Base-by-base conservation (phyloP, 2,329 filamentous ascomycete species). In the Trichoderma brevicompactum region DNA sequence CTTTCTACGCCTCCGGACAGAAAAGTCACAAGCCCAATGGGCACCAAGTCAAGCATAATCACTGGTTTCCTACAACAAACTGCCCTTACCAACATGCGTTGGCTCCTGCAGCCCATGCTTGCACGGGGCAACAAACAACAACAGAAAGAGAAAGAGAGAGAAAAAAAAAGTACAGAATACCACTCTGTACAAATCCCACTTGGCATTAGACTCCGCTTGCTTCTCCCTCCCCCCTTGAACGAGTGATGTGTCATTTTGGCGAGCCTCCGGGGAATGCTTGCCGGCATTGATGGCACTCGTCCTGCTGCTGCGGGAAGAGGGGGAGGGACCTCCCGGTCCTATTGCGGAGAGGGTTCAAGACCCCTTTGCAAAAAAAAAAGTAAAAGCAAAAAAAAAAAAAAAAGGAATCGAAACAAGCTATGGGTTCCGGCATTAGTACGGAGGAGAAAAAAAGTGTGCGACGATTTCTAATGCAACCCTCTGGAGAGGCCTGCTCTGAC, bases 191-290 rank as follows among this genome's bases (percentile, higher is more conserved):
- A 46, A 23, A 19, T 28, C 44, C 10, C 17, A 40, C 48, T 41
- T 36, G 44, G 56, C 44, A 50, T 60, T 50, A 41, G 44, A 15
- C 15, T 13, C 44, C 28, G 23, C 23, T 28, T 28, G 23, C 23
- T 28, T 28, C 23, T 28, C 23, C 23, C 23, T 5, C 6, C 17
- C 32, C 32, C 43, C 28, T 40, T 46, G 10, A 19, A 36, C 28
- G 44, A 49, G 56, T 38, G 49, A 63, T 54, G 49, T 46, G 49
- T 63, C 59, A 54, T 28, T 63, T 62, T 44, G 36, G 19, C 49
- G 32, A 54, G 40, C 38, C 19, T 38, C 59, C 59, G 59, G 59
- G 59, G 59, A 63, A 63, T 63, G 59, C 59, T 63, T 53, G 49
- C 59, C 59, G 59, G 59, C 49, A 63, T 44, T 63, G 49, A 23